Base-by-base conservation (phyloP, 2,329 filamentous ascomycete species). In the Penicillium sp. region DNA sequence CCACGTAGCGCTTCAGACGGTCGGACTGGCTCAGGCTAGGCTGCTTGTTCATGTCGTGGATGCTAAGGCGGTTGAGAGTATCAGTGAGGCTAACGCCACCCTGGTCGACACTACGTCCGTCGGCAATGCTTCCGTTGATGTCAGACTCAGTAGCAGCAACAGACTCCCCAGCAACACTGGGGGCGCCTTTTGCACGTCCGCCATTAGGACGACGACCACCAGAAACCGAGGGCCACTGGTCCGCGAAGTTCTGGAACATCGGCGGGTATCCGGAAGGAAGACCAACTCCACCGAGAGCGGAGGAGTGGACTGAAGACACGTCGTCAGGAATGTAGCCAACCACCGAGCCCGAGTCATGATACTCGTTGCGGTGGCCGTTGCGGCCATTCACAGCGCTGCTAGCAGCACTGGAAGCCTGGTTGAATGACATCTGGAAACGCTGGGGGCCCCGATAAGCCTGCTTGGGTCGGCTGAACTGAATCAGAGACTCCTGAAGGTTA, bases 311-410 rank as follows among this genome's bases (percentile, higher is more conserved):
- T 2, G 91, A 96, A 7, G 92, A 97, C 35, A 95, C 90, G 69
- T 98, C 93, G 63, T 98, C 93, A 2, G 92, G 89, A 53, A 98
- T 95, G 68, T 95, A 97, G 13, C 92, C 93, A 61, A 96, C 80
- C 66, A 96, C 88, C 3, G 92, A 97, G 38, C 89, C 88, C 15
- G 87, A 83, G 64, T 96, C 92, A 41, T 79, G 79, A 59, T 79
- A 82, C 47, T 84, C 77, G 29, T 74, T 72, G 29, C 74, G 75
- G 37, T 68, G 67, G 24, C 72, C 69, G 47, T 78, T 77, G 54
- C 77, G 74, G 50, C 76, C 78, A 50, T 78, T 80, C 57, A 71
- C 70, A 65, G 75, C 71, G 24, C 75, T 75, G 48, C 76, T 77
- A 15, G 78, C 79, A 71, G 81, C 79, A 52, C 81, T 81, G 31